Conservation (phyloP, 768 basidiomycete species). For the Tephrocybe sp. region DNA sequence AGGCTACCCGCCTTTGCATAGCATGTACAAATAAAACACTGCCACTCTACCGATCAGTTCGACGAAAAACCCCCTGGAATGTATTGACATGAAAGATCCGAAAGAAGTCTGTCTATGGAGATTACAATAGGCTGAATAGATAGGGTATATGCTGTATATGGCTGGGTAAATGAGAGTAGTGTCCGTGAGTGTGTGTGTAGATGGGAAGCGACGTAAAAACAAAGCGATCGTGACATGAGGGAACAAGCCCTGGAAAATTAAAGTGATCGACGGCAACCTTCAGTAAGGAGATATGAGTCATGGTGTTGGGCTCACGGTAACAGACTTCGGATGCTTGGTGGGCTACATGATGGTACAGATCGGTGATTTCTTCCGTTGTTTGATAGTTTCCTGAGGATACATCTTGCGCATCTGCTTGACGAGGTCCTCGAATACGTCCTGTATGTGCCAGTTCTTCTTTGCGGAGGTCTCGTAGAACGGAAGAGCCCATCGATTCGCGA, state of each 20-base stretch:
- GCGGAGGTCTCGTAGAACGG: constrained; percentile 89
- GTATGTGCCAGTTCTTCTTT: constrained; percentile 79
- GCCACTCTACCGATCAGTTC: constrained; percentile 15
- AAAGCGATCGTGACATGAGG: too few relatives aligned
- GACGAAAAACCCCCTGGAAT: background rate
- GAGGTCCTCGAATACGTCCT: constrained; percentile 77
- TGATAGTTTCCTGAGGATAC: constrained; percentile 47
- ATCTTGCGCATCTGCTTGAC: constrained; percentile 70
- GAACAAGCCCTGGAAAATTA: too few relatives aligned
- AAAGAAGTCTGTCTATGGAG: constrained; percentile 1
- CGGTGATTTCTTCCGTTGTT: constrained; percentile 6
- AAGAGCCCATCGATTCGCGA: constrained; percentile 67
- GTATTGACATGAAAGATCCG: constrained; percentile 7
- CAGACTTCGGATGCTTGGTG: constrained; percentile 6
- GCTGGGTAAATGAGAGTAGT: constrained; percentile 16
- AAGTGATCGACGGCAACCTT: too few relatives aligned
- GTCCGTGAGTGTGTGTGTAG: constrained; percentile 19
- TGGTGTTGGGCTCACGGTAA: background rate
- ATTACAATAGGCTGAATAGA: constrained; percentile 16
- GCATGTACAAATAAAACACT: constrained; percentile 26
- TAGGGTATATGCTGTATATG: constrained; percentile 16
- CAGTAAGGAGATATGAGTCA: background rate
- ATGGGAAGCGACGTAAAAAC: constrained; percentile 10
- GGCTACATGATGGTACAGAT: constrained; percentile 45
- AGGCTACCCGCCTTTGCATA: constrained; percentile 12